Evolutionary conservation across 495 filamentous ascomycete species (phyloP), one percentile per base, ranked within the genome.

Genomic region (Recurvomyces mirabilis): DNA sequence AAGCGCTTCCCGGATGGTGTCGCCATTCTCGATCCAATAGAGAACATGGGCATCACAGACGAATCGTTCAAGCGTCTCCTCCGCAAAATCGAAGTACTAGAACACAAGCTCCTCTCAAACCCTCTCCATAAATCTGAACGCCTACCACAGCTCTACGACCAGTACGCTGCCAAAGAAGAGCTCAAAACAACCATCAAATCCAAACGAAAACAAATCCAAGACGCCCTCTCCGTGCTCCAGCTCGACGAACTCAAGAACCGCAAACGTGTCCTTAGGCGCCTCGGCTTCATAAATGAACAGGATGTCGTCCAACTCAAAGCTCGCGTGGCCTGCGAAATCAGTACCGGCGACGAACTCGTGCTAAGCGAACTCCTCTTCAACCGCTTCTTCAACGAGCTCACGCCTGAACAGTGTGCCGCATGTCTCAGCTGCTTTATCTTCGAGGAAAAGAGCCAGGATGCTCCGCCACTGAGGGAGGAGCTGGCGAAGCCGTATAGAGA

Each of bases 241-340:
- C 69, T 95, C 12, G 93, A 96, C 57, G 93, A 98, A 64, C 73
- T 98, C 33, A 96, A 95, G 66, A 84, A 79, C 54, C 79, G 91
- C 44, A 96, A 94, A 66, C 81, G 91, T 51, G 91, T 98, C n/a
- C 75, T 98, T 1, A 84, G 91, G 34, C 80, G 93, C n/a, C 75
- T 96, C 15, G 85, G 81, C 10, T 96, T 96, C 63, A 91, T 96
- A 65, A 84, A 93, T 63, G 91, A 95, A 25, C 71, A 75, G 17
- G 91, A 95, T 57, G 85, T 96, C 6, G 87, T 98, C 38, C 78
- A 94, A 65, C 71, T 95, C 54, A 98, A 98, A 67, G 91, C 87
- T 5, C 78, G 91, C 24, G 91, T 95, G 5, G 91, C 91, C 7
- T 98, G 91, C 64, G 91, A 96, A 68, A 96, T 98, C 45, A 89